A percentile compares a stretch with the other conserved stretches of the same genome.
Evolutionary conservation across 768 basidiomycete species (phyloP).

Genomic region (Pleurotus pulmonarius): DNA sequence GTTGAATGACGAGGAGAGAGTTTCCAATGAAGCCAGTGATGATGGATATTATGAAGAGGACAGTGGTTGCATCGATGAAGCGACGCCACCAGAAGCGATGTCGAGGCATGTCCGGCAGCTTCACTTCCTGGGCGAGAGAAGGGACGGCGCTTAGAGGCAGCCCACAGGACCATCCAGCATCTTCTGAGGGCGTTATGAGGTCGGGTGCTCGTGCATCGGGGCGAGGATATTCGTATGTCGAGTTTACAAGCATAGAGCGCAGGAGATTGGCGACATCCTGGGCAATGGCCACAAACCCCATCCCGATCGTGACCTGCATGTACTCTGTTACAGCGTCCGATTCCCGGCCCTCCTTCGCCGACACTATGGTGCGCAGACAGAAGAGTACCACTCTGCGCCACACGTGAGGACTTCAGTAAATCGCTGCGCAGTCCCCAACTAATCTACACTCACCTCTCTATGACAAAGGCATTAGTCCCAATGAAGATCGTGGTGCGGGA

Average conservation of each 20-base stretch:
- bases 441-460: constrained; percentile 14
- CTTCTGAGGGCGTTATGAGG: constrained; percentile 8
- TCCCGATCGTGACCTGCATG: constrained; percentile 20
- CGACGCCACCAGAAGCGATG: constrained; percentile 26
- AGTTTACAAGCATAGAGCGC: constrained; percentile 24
- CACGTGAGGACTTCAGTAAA: not conserved
- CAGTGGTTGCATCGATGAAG: constrained; percentile 15
- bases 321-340: constrained; percentile 22
- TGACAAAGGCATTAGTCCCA: constrained; percentile 8
- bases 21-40: constrained; percentile 22
- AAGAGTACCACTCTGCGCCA: constrained; percentile 16
- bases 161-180: constrained; percentile 4
- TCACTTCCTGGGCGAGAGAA: constrained; percentile 7
- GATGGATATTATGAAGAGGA: constrained; percentile 19
- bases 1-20: constrained; percentile 12
- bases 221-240: constrained; percentile 14
- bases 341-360: constrained; percentile 12
- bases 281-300: constrained; percentile 22
- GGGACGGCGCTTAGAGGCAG: constrained; percentile 2
- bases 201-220: not conserved
- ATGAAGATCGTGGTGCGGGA: constrained; percentile 9
- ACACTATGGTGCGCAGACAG: constrained; percentile 17
- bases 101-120: constrained; percentile 20
- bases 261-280: constrained; percentile 15
- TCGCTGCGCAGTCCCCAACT: not conserved